Conservation (phyloP, 2,329 filamentous ascomycete genomes). For the Didymella segeticola region DNA sequence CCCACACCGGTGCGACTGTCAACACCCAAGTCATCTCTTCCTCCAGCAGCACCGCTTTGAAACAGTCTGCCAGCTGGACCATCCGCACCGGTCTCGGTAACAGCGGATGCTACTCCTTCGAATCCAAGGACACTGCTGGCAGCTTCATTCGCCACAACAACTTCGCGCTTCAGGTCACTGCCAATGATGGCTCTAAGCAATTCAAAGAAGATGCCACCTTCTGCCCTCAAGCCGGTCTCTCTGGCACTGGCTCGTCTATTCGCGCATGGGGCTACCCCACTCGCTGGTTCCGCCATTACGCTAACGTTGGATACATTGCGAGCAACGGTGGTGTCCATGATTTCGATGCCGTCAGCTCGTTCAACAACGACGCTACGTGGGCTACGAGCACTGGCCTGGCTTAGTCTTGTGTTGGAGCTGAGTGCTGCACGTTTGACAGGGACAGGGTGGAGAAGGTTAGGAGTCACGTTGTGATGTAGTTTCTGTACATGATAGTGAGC, state of each 20-base stretch:
- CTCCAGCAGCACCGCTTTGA: constrained; percentile 57
- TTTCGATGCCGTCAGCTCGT: constrained; percentile 59
- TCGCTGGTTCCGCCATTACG: constrained; percentile 64
- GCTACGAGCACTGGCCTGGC: constrained; percentile 7
- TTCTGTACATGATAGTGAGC: not conserved
- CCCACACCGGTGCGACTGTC: constrained; percentile 59
- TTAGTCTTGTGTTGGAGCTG: not conserved
- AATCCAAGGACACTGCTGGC: constrained; percentile 64
- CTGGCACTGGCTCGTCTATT: constrained; percentile 59
- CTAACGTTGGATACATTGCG: constrained; percentile 55
- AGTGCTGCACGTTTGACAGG: not conserved
- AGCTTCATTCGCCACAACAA: constrained; percentile 65
- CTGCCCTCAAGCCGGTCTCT: constrained; percentile 62
- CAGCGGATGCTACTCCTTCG: constrained; percentile 66
- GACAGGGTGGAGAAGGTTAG: not conserved
- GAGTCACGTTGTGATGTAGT: not conserved
- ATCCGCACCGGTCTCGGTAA: constrained; percentile 64
- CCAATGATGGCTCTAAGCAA: constrained; percentile 62
- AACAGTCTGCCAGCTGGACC: constrained; percentile 64
- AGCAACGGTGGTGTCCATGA: constrained; percentile 63
- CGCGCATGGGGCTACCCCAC: constrained; percentile 68
- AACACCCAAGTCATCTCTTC: constrained; percentile 64
- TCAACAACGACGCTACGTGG: constrained; percentile 63
- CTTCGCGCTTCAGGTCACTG: constrained; percentile 59
- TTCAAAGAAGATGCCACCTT: constrained; percentile 70